Base-by-base conservation (phyloP, 176 grass and related monocot genomes). In the Oryza longistaminata region DNA sequence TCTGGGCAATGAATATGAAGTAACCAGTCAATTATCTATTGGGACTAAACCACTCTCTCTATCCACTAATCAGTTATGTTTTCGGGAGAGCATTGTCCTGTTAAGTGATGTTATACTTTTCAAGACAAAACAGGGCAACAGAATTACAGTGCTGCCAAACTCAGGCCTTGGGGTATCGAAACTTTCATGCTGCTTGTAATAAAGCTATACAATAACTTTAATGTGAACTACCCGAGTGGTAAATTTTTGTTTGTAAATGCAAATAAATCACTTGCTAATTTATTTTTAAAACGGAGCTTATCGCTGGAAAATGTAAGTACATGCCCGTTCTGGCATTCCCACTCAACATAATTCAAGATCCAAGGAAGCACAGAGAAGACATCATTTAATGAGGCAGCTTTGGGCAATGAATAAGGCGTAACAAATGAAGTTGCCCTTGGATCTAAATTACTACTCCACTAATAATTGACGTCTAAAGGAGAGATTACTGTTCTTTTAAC, bases 381-480 rank as follows among this genome's bases (percentile, higher is more conserved):
- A 21, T 17, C 68, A 50, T 22, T 83, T 68, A 68, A 82, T 74
- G 48, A 27, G 69, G 80, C 24, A 80, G 74, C 43, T 67, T 82
- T 61, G 15, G 33, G 48, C 34, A 27, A 83, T 73, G 46, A 70
- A 81, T 76, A 68, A 58, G 53, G 15, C 16, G 17, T 55, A 34
- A 75, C 26, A 27, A 55, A 33, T 74, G 44, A 75, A 53, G 46
- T 33, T 53, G 7, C 11, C 9, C 44, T 52, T 53, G 26, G 26
- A 16, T 50, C 14, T 11, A 75, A 34, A 46, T 37, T 33, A 17
- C 16, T 9, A 11, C 16, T 9, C 11, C 14, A 58, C 15, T 76
- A 1, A 25, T 27, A 29, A 34, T 0, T 75, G 27, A 53, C 31
- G 15, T 31, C 50, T 50, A 19, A 40, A 27, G 5, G 24, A 27